phyloP scores from a whole-genome alignment of 352 stramenopile species.

The Phytophthora niederhauseri region DNA sequence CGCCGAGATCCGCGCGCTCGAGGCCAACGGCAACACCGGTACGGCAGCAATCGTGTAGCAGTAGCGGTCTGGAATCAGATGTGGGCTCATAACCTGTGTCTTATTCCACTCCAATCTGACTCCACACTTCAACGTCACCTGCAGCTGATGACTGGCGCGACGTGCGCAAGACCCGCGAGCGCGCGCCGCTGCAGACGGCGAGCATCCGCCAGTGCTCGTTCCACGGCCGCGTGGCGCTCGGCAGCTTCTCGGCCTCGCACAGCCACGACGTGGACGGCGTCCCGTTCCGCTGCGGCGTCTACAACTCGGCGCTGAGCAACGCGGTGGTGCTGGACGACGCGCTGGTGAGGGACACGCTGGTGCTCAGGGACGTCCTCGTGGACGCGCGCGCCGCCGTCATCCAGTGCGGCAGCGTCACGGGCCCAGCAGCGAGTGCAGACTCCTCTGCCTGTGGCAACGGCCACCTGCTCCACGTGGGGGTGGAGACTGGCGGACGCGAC shows the following conservation, averaged over 20 bases:
- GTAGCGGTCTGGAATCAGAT: slow-evolving; percentile 13
- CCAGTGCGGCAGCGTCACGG: slow-evolving; percentile 66
- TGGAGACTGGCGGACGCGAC: slow-evolving; percentile 82
- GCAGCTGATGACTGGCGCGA: slow-evolving; percentile 65
- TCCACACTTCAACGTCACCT: slow-evolving; percentile 5
- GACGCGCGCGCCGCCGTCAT: slow-evolving; percentile 59
- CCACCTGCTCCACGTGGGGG: slow-evolving; percentile 69
- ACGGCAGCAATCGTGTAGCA: neutral
- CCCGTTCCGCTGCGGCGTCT: slow-evolving; percentile 62
- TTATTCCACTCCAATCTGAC: neutral
- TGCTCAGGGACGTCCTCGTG: slow-evolving; percentile 57
- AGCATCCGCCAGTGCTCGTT: slow-evolving; percentile 75
- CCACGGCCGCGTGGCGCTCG: slow-evolving; percentile 68
- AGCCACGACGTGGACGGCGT: slow-evolving; percentile 59
- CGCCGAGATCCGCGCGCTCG: slow-evolving; percentile 53
- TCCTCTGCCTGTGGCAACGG: slow-evolving; percentile 57
- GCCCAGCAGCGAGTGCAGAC: slow-evolving; percentile 5
- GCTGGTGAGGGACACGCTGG: slow-evolving; percentile 73
- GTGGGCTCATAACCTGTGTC: neutral
- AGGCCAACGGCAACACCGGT: slow-evolving; percentile 73
- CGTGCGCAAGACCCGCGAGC: slow-evolving; percentile 51
- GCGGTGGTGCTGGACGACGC: slow-evolving; percentile 72
- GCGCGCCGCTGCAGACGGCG: slow-evolving; percentile 30
- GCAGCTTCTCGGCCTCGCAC: slow-evolving; percentile 41
- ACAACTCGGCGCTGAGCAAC: slow-evolving; percentile 69